Evolutionary conservation across 192 early-diverging fungal species (phyloP), one percentile per base, ranked within the genome.

Genomic region (Jimgerdemannia flammicorona): DNA sequence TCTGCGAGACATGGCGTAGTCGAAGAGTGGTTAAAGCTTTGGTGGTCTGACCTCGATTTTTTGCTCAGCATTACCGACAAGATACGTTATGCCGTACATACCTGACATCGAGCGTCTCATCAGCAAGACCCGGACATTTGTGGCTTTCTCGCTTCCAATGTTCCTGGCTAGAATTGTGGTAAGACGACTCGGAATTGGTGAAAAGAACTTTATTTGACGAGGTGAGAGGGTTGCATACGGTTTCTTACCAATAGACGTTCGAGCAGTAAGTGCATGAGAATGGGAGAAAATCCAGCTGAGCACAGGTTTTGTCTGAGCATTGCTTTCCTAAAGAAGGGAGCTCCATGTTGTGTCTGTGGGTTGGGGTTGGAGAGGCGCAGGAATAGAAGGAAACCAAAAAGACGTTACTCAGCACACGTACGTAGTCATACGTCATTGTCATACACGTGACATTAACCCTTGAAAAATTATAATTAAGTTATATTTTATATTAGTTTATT

Each of bases 131-230:
- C 18, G 85, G 78, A 72, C 93, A 94, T 10, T 74, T 59, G 74
- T 94, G 93, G n/a, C 78, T 77, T n/a, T 90, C 85, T 19, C 85
- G 77, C 70, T 89, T 88, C 81, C 88, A 91, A 71, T 94, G 93
- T 66, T 89, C 86, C 42, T 90, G 86, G 70, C 93, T 92, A 86
- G 20, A 19, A 18, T 40, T n/a, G 19, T 59, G 29, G 10, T 17
- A 40, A 29, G 39, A 44, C 41, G 39, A 20, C 14, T 43, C 43
- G 44, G 20, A 39, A 39, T 14, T 6, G 18, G 40, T 71, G 4
- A 44, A 41, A 44, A 44, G 4, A 20, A 0, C 18, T 10, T 6
- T 3, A 59, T 39, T 11, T 44, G n/a, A 14, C 43, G 41, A 17
- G 40, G 11, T 40, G 67, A 44, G 59, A 19, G 40, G 10, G 14